Evolutionary conservation across 495 filamentous ascomycete genomes (phyloP).

Genomic region (Annulohypoxylon moriforme): DNA sequence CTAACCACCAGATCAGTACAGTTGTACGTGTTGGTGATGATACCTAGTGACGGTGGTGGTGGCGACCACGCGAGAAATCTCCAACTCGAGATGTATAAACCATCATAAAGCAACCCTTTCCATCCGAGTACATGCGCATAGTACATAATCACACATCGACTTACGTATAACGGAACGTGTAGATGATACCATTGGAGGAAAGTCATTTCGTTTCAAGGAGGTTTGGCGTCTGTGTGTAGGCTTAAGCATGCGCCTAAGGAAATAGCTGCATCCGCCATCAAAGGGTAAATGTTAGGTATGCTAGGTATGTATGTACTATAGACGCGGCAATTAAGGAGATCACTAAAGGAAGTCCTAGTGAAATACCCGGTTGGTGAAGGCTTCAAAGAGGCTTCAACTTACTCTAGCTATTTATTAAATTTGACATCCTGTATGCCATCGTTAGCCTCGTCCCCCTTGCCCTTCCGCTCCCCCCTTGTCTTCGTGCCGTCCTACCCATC

Average conservation of each 20-base stretch:
- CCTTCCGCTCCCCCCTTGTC: conserved; percentile 10
- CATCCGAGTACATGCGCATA: background rate
- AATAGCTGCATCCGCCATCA: conserved; percentile 13
- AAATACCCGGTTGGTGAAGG: conserved; percentile 33
- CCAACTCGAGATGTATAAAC: background rate
- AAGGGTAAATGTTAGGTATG: conserved; percentile 16
- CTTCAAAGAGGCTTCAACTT: conserved; percentile 22
- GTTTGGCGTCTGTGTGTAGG: conserved; percentile 37
- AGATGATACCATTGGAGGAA: conserved; percentile 8
- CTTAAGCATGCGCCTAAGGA: background rate
- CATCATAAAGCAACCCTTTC: background rate
- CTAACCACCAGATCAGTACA: background rate
- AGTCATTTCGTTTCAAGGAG: conserved; percentile 21
- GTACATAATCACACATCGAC: background rate
- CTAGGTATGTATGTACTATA: background rate
- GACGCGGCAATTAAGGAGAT: conserved; percentile 17
- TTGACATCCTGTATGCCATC: conserved; percentile 9
- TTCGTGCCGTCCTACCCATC: conserved; percentile 28
- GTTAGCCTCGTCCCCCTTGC: background rate
- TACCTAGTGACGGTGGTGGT: background rate
- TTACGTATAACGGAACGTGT: conserved; percentile 17
- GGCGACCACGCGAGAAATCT: background rate
- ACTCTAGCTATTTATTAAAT: conserved; percentile 11
- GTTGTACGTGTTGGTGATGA: background rate
- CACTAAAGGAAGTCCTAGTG: background rate